Conservation (phyloP, 345 rosid species). For the Brassica cretica region DNA sequence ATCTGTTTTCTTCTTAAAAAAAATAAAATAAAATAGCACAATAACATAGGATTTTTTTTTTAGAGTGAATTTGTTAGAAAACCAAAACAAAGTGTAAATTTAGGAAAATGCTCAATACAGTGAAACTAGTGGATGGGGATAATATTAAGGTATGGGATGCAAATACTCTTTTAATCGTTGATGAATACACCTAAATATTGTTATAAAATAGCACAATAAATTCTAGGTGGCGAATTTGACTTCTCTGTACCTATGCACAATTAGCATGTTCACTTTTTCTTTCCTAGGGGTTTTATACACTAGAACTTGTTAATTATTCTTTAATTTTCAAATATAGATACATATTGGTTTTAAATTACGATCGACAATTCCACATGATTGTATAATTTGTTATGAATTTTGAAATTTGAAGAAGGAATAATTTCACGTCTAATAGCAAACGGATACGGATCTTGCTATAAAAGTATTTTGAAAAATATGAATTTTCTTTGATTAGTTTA, state of each 20-base stretch:
- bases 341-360: not conserved
- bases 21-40: not conserved
- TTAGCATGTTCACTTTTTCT: not conserved
- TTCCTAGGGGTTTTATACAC: not conserved
- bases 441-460: not conserved
- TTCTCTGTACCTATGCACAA: not conserved
- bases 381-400: not conserved
- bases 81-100: no score
- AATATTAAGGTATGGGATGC: no score
- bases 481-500: constrained; percentile 8
- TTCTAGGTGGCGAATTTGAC: not conserved
- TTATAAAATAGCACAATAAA: not conserved
- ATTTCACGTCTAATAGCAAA: not conserved
- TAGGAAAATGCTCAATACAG: no score
- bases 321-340: no score
- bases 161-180: no score
- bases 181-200: no score
- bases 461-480: not conserved
- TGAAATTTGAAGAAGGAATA: not conserved
- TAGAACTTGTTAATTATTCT: not conserved
- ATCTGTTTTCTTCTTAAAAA: not conserved
- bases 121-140: no score
- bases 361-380: not conserved
- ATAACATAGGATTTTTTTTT: not conserved
- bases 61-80: no score